Base-by-base conservation (phyloP, 1,139 yeast genomes). In the Sugiyamaella sp. region DNA sequence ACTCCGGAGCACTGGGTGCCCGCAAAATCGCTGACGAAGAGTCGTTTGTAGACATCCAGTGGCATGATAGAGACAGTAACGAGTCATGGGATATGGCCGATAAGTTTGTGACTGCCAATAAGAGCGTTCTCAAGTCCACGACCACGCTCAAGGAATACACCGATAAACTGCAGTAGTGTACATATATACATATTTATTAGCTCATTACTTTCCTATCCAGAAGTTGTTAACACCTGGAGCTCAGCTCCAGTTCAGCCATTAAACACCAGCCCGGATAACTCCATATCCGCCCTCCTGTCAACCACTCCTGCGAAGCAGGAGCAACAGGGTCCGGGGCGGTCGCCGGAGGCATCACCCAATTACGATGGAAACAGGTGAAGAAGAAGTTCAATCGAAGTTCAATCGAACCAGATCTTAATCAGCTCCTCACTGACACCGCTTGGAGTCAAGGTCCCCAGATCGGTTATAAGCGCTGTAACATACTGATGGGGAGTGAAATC, bases 381-480 rank as follows among this genome's bases (percentile, higher is more conserved):
- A 33, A 37, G 10, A 22, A 39, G 24, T 40, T 49, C 12, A 12
- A n/a, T 6, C 8, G 19, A 12, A 9, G 17, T 20, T 46, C 70
- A 91, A 70, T 91, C 97, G 66, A 90, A 91, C 98, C 98, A 95
- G 80, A 95, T 89, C 73, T 93, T 93, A 68, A 95, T 93, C 71
- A 95, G 80, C 72, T 95, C 99, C 71, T 95, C 99, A 29, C 96
- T 86, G 38, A 95, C 99, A 0, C 98, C 99, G 58, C 96, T 86
- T 4, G 99, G 97, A 6, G 99, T 93, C 64, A 95, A 78, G 1
- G 93, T 97, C 16, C 99, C 99, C 63, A 95, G 77, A 70, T 95
- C 99, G 1, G 99, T 93, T 58, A 95, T 89, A 63, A 95, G 79
- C 3, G 98, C 99, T 1, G 99, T 93, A 51, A 95, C 88, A 67